Conservation (phyloP, 2,329 filamentous ascomycete genomes). For the Penicillium sp. region DNA sequence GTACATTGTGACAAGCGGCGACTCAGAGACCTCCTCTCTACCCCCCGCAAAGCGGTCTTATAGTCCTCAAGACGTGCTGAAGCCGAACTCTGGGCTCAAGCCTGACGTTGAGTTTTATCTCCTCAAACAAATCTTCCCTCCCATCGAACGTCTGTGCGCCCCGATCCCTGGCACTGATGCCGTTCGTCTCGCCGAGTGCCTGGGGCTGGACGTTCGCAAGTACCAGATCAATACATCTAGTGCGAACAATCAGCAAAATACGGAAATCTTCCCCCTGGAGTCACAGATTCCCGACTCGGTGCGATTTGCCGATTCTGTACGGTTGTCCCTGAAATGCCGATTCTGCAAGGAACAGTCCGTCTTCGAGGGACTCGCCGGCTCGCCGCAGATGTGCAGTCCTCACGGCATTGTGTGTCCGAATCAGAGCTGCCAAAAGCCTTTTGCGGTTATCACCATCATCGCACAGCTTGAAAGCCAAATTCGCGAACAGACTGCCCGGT, state of each 20-base stretch:
- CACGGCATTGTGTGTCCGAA: constrained; percentile 71
- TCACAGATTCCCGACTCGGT: constrained; percentile 89
- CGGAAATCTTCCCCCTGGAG: constrained; percentile 85
- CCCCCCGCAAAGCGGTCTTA: constrained; percentile 81
- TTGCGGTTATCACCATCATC: constrained; percentile 71
- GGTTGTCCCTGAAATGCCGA: constrained; percentile 76
- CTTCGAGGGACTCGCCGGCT: constrained; percentile 71
- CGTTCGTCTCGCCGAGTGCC: constrained; percentile 82
- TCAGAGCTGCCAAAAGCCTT: constrained; percentile 59
- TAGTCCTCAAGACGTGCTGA: constrained; percentile 78
- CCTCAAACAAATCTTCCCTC: constrained; percentile 96
- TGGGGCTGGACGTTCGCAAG: constrained; percentile 85
- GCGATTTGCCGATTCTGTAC: constrained; percentile 77
- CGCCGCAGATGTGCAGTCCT: constrained; percentile 62
- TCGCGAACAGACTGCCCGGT: constrained; percentile 70
- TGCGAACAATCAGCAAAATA: constrained; percentile 52
- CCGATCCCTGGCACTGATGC: constrained; percentile 93
- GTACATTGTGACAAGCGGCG: constrained; percentile 78
- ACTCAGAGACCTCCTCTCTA: constrained; percentile 61
- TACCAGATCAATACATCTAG: constrained; percentile 69
- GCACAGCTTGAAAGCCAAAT: constrained; percentile 86
- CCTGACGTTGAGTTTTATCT: constrained; percentile 98
- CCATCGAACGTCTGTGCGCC: constrained; percentile 94
- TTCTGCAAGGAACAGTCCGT: constrained; percentile 68
- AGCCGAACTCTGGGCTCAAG: constrained; percentile 68